Evolutionary conservation across 768 basidiomycete species (phyloP), one percentile per base, ranked within the genome.

Genomic region (Termitomyces sp.): DNA sequence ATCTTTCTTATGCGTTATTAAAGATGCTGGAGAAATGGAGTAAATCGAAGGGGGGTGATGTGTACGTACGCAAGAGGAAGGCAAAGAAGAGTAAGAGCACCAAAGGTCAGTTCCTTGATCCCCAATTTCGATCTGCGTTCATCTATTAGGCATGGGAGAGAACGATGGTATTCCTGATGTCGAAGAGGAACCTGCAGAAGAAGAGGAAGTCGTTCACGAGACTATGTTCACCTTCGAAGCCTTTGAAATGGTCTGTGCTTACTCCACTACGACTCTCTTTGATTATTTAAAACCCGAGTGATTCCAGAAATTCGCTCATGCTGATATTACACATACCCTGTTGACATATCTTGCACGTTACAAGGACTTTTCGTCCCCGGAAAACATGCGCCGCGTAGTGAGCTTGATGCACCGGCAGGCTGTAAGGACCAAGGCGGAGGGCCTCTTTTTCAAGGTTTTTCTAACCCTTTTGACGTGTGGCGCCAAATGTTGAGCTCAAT

Each of bases 141-240:
- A 13, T 43, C 3, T 43, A 47, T 58, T 48, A 69, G 69, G 64
- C 20, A 49, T 64, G 38, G 65, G 75, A 33, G 85, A 83, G 61
- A 85, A 85, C 64, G 84, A 85, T 14, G 87, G 81, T 8, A 81
- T 87, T 36, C 84, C 84, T 51, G 87, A 93, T 64, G 85, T 77
- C 47, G 87, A 85, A 63, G 88, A 87, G 46, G 88, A 85, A 58
- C 77, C 77, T 26, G 82, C 79, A 58, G 81, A 82, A 57, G 79
- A 79, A 32, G 86, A 89, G 59, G 84, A 84, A 32, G 79, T 86
- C 30, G 79, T 91, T 52, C 79, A 84, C 41, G 96, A 98, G 70
- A 93, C 91, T 41, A 82, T 88, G 69, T 95, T 97, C 75, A 91
- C 92, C 3, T 95, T 99, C 69, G 89, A 93, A 66, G 84, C 87